phyloP scores from a whole-genome alignment of 2,329 filamentous ascomycete genomes.

The Leptographium radiaticola region DNA sequence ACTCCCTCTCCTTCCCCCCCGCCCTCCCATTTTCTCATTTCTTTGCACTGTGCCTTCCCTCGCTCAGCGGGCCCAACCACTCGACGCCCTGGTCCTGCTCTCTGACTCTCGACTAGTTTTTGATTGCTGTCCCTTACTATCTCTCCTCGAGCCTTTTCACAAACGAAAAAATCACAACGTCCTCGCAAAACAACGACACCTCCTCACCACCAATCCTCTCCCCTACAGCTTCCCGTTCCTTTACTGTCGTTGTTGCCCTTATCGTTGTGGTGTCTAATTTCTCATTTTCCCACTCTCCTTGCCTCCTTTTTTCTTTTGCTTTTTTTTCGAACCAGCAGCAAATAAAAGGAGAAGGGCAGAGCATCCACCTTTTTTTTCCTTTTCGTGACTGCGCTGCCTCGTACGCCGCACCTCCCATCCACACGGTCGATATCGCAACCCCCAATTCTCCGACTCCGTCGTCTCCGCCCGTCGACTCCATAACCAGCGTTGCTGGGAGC shows the following conservation, averaged over 20 bases:
- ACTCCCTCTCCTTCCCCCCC: background rate
- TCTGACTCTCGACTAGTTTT: slow-evolving; percentile 1
- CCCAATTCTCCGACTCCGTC: background rate
- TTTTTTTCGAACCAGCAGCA: background rate
- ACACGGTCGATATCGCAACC: background rate
- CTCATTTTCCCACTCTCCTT: background rate
- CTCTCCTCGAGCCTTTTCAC: background rate
- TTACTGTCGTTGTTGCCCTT: background rate
- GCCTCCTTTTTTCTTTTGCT: background rate
- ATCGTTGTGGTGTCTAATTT: background rate
- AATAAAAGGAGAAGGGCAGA: background rate
- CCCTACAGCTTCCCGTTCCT: background rate
- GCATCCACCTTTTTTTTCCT: background rate
- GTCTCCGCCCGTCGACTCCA: background rate
- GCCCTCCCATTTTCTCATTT: background rate
- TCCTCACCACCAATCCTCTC: background rate
- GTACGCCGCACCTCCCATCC: background rate
- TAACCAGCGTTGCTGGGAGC: background rate
- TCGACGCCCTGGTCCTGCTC: background rate
- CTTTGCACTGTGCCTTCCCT: background rate
- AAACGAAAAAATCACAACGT: background rate
- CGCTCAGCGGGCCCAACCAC: background rate
- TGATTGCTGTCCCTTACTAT: background rate
- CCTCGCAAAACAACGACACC: background rate
- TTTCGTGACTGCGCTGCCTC: background rate